Evolutionary conservation across 2,329 filamentous ascomycete genomes (phyloP).

Genomic region (Penicillium sp.): DNA sequence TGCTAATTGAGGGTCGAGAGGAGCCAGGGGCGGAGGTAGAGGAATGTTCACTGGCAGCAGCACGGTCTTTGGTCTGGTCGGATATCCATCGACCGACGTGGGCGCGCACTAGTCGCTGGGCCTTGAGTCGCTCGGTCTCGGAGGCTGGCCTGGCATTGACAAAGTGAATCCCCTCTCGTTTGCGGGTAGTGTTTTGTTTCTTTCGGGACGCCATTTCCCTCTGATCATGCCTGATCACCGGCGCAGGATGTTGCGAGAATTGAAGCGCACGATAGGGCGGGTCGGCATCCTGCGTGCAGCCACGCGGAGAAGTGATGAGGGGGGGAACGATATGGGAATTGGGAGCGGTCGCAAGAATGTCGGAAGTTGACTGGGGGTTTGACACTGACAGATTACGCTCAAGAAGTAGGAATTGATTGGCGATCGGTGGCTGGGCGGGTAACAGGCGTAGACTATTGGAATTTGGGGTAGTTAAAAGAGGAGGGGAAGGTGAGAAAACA

Average conservation of each 20-base stretch:
- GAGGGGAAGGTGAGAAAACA: neutral
- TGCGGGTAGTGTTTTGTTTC: constrained; percentile 18
- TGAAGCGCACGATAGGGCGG: constrained; percentile 9
- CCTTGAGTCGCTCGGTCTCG: constrained; percentile 29
- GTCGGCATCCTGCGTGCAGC: constrained; percentile 25
- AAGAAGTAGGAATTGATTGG: neutral
- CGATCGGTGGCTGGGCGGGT: neutral
- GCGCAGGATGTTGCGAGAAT: constrained; percentile 11
- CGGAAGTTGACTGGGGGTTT: neutral
- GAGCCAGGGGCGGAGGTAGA: neutral
- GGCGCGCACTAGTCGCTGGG: constrained; percentile 34
- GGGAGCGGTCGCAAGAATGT: neutral
- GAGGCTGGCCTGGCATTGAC: constrained; percentile 36
- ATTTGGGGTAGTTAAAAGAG: no score
- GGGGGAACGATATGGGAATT: neutral
- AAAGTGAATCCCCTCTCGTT: constrained; percentile 34
- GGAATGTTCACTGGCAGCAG: constrained; percentile 12
- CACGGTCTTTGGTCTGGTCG: constrained; percentile 36
- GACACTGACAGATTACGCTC: neutral
- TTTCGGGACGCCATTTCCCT: constrained; percentile 26
- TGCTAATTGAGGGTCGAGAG: neutral
- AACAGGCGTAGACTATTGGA: neutral
- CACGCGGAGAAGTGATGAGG: neutral
- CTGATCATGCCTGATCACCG: constrained; percentile 17
- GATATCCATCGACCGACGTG: constrained; percentile 41